Base-by-base conservation (phyloP, 2,329 filamentous ascomycete genomes). In the Colletotrichum gloeosporioides region DNA sequence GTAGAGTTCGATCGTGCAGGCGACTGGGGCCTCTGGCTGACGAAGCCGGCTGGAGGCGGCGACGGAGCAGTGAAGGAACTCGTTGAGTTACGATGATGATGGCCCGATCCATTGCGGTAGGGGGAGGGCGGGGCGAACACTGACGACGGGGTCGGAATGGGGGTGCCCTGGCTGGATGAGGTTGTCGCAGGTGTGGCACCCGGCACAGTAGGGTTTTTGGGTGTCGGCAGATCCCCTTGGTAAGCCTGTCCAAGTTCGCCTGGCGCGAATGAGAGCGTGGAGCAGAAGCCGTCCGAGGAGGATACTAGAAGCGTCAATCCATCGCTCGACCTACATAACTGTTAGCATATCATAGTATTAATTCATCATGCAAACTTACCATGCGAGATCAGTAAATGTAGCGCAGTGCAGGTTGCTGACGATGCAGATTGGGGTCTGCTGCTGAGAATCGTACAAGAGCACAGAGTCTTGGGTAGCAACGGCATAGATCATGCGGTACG, bases 241-340 rank as follows among this genome's bases (percentile, higher is more conserved):
- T 98, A 98, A 7, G 92, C 86, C 78, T 96, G 93, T 15, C 97
- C 97, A 2, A 99, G 88, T 84, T 99, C 97, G 10, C 95, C 95
- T 3, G 94, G 88, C 2, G 91, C 86, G 82, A 99, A 99, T 0
- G 96, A 94, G 8, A 99, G 88, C 0, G 95, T 94, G 0, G 97
- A 99, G 84, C 97, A 99, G 87, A 99, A 99, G 0, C 97, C 97
- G 84, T 99, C 97, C 0, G 97, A 98, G 0, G 97, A 99, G n/a
- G 96, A 97, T 87, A 99, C 98, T 66, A 99, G 89, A 27, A 99
- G 88, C 2, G 88, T 89, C 34, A 85, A 80, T 39, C 89, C 89
- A 74, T 91, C 89, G 69, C 83, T 88, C 61, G 89, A 88, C 88
- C 88, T 88, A 69, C 4, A 27, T 31, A 8, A 44, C 77, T 63